These are phyloP conservation scores for Nigrospora sphaerica DNA, from an alignment of 2,329 filamentous ascomycete genomes.

Conservation along the genomic window DNA sequence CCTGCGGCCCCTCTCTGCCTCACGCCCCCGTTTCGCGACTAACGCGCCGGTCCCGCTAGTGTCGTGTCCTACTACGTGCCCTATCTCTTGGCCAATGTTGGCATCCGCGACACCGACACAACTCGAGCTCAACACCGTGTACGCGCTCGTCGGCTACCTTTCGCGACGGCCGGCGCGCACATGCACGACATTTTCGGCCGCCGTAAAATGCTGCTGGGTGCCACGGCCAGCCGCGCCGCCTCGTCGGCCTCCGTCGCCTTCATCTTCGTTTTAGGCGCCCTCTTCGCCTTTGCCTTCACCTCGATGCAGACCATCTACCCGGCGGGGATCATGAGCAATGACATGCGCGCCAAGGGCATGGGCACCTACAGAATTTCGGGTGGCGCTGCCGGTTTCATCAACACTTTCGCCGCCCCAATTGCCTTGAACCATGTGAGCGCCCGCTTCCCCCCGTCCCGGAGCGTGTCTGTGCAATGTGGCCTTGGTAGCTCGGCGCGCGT, in stretches of 20 bases:
- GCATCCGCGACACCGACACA: constrained; percentile 28
- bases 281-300: constrained; percentile 26
- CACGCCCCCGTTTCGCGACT: neutral
- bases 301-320: constrained; percentile 30
- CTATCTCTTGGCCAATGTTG: constrained; percentile 30
- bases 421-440: constrained; percentile 17
- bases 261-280: constrained; percentile 30
- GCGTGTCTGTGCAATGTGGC: neutral
- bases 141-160: constrained; percentile 30
- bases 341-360: constrained; percentile 30
- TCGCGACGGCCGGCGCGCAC: constrained; percentile 27
- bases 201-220: constrained; percentile 28
- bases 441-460: constrained; percentile 5
- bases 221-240: constrained; percentile 24
- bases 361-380: constrained; percentile 26
- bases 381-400: constrained; percentile 28
- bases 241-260: constrained; percentile 28
- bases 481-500: constrained; percentile 4
- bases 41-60: constrained; percentile 6
- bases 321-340: constrained; percentile 28
- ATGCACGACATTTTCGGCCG: constrained; percentile 32
- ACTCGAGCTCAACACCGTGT: constrained; percentile 31
- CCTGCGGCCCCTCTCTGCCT: neutral
- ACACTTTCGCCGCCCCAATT: constrained; percentile 23
- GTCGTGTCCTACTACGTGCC: constrained; percentile 30